phyloP scores from a whole-genome alignment of 2,329 filamentous ascomycete genomes.

The Aureobasidium sp. region DNA sequence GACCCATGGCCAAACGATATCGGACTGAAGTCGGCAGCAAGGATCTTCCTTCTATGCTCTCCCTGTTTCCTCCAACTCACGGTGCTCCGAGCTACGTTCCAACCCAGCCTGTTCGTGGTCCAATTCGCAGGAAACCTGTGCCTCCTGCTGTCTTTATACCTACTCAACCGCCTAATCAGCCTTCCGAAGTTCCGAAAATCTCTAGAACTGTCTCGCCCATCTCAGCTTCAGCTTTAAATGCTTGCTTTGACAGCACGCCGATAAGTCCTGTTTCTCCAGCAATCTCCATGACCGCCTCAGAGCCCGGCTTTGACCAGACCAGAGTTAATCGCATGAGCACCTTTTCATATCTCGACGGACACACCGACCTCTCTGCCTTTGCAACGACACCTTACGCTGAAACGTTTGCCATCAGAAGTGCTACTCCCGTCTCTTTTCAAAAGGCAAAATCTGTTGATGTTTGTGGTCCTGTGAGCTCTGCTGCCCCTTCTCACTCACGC shows the following conservation, averaged over 20 bases:
- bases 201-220: not conserved
- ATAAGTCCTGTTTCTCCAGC: not conserved
- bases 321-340: constrained; percentile 3
- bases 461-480: not conserved
- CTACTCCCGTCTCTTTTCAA: not conserved
- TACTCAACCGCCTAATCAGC: not conserved
- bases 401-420: not conserved
- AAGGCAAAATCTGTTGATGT: not conserved
- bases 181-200: too few relatives aligned
- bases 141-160: not conserved
- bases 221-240: not conserved
- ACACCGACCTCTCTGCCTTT: not conserved
- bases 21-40: not conserved
- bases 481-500: not conserved
- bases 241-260: not conserved
- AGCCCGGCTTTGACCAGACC: not conserved
- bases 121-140: not conserved
- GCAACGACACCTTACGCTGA: not conserved
- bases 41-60: not conserved
- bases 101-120: not conserved
- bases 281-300: not conserved
- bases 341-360: not conserved
- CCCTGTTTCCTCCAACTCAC: not conserved
- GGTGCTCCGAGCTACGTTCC: not conserved
- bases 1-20: not conserved